Evolutionary conservation across 2,329 filamentous ascomycete species (phyloP).

Genomic region (Thermoascus crustaceus): DNA sequence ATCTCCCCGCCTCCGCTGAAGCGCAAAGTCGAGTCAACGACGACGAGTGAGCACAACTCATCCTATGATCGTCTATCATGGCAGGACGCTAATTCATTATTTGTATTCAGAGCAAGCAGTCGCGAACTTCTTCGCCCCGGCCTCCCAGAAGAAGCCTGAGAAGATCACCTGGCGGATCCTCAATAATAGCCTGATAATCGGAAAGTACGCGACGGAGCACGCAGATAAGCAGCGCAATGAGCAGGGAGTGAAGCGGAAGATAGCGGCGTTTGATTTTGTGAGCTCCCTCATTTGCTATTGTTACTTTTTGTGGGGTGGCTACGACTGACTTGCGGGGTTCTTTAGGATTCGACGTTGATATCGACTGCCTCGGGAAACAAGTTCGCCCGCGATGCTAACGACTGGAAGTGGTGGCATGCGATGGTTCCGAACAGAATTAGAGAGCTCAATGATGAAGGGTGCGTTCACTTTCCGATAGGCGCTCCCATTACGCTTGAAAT

Average conservation of each 20-base stretch:
- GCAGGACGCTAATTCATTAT: too few relatives aligned
- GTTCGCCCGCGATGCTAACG: slow-evolving; percentile 59
- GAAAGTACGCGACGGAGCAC: slow-evolving; percentile 46
- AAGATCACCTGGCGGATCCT: slow-evolving; percentile 60
- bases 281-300: slow-evolving; percentile 8
- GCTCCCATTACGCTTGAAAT: too few relatives aligned
- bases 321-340: neutral
- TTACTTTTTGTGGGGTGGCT: neutral
- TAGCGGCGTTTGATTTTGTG: slow-evolving; percentile 43
- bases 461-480: slow-evolving; percentile 14
- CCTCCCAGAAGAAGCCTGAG: slow-evolving; percentile 75
- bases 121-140: slow-evolving; percentile 78
- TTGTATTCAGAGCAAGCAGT: slow-evolving; percentile 47
- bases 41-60: slow-evolving; percentile 39
- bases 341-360: slow-evolving; percentile 79
- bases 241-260: slow-evolving; percentile 16
- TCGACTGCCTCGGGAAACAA: slow-evolving; percentile 70
- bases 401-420: slow-evolving; percentile 93
- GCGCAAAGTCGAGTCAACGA: slow-evolving; percentile 46
- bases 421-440: slow-evolving; percentile 60
- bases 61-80: too few relatives aligned
- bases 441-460: slow-evolving; percentile 64
- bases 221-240: slow-evolving; percentile 4
- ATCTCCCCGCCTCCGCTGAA: slow-evolving; percentile 53
- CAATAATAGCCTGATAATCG: slow-evolving; percentile 66